phyloP scores from a whole-genome alignment of 2,329 filamentous ascomycete species.

The Curvularia verruculosa region DNA sequence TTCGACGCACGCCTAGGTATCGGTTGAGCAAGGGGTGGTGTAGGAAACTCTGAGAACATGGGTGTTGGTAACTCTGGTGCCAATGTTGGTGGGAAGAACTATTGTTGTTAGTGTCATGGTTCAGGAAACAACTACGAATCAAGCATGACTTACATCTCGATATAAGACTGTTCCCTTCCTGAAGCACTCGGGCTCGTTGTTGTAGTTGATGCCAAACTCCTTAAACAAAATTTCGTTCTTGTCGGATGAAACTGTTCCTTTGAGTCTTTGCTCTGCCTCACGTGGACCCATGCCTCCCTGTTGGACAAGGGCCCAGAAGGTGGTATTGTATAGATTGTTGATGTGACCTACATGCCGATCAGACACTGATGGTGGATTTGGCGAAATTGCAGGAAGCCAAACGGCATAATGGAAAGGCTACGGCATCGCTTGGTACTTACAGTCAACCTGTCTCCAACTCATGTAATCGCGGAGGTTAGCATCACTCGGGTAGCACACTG shows the following conservation, averaged over 20 bases:
- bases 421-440: conserved; percentile 57
- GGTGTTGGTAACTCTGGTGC: conserved; percentile 20
- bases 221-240: conserved; percentile 97
- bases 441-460: conserved; percentile 96
- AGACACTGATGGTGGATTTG: neutral
- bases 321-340: conserved; percentile 98
- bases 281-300: conserved; percentile 75
- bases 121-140: neutral
- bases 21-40: conserved; percentile 28
- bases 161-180: conserved; percentile 93
- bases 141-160: conserved; percentile 66
- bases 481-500: conserved; percentile 84
- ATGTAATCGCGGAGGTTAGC: conserved; percentile 90
- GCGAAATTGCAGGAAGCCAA: conserved; percentile 1
- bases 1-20: conserved; percentile 18
- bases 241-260: conserved; percentile 80
- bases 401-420: neutral
- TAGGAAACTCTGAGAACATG: conserved; percentile 13
- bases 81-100: conserved; percentile 38
- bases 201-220: conserved; percentile 92
- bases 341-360: conserved; percentile 72
- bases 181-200: conserved; percentile 90
- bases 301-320: conserved; percentile 89
- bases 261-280: conserved; percentile 80
- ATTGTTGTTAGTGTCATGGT: conserved; percentile 15